Percentiles rank a stretch among this genome's conserved stretches.
Conservation (phyloP, 768 basidiomycete genomes). For the Tylopilus rubrobrunneus region DNA sequence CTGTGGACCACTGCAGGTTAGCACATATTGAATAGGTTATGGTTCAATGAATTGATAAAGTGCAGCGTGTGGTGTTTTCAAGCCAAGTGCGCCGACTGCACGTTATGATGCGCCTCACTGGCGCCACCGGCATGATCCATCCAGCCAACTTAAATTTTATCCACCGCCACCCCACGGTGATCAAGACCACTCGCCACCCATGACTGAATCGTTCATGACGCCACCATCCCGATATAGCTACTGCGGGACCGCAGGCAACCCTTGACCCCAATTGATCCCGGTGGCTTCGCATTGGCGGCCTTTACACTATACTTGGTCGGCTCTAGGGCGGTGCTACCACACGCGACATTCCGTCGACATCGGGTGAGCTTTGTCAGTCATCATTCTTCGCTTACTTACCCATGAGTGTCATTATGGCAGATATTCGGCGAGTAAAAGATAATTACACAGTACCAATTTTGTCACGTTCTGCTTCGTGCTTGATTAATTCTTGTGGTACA, state of each 20-base stretch:
- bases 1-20: too few relatives aligned
- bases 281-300: not conserved
- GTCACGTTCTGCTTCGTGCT: not conserved
- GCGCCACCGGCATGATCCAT: too few relatives aligned
- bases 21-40: too few relatives aligned
- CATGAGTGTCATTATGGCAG: not conserved
- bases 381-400: not conserved
- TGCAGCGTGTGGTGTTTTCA: too few relatives aligned
- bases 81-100: too few relatives aligned
- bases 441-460: not conserved
- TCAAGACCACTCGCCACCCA: not conserved
- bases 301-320: not conserved
- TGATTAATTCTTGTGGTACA: not conserved
- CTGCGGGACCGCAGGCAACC: not conserved
- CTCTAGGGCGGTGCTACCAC: not conserved
- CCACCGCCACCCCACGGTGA: too few relatives aligned
- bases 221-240: too few relatives aligned
- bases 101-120: too few relatives aligned
- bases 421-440: too few relatives aligned
- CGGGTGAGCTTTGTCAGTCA: conserved; percentile 3
- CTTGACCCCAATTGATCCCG: conserved; percentile 1
- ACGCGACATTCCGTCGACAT: not conserved
- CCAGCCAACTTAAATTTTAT: too few relatives aligned
- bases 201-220: not conserved
- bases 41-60: too few relatives aligned